These are phyloP conservation scores for Sugiyamaella xylanicola DNA, from an alignment of 1,139 yeast genomes.

Conservation along the genomic window DNA sequence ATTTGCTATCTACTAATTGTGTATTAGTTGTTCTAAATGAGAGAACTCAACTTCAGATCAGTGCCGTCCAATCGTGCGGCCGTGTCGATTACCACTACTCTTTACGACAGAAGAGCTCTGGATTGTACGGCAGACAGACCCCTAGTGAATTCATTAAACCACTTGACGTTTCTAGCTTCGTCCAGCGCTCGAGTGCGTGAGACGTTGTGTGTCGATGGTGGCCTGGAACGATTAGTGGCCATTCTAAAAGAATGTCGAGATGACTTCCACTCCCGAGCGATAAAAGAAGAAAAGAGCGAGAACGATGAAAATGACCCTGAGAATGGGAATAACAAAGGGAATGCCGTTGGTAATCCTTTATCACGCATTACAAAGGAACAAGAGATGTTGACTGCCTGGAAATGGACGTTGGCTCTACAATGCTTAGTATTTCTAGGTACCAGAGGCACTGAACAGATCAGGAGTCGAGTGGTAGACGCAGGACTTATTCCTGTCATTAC, in stretches of 20 bases:
- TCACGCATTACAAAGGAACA: constrained; percentile 23
- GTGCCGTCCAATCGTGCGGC: constrained; percentile 83
- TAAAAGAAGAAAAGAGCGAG: not conserved
- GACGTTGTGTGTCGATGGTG: constrained; percentile 86
- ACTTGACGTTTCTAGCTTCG: constrained; percentile 81
- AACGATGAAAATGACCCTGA: not conserved
- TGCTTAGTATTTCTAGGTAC: constrained; percentile 90
- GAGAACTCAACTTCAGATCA: constrained; percentile 86
- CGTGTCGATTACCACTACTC: constrained; percentile 80
- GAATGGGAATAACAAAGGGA: not conserved
- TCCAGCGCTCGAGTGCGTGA: constrained; percentile 89
- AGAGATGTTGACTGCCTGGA: constrained; percentile 77
- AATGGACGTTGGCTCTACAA: constrained; percentile 94
- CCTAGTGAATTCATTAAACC: constrained; percentile 85
- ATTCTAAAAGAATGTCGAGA: constrained; percentile 77
- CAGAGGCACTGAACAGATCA: constrained; percentile 82
- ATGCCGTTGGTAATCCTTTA: constrained; percentile 16
- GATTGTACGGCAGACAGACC: constrained; percentile 92
- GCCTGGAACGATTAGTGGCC: constrained; percentile 82
- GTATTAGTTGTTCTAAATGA: too few relatives aligned
- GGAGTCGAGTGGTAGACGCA: constrained; percentile 86
- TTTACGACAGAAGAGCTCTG: constrained; percentile 88
- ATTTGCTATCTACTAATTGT: too few relatives aligned
- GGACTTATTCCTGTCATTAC: constrained; percentile 91
- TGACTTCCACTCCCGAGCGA: constrained; percentile 15